These are phyloP conservation scores for Bryoerythrophyllum caledonicum DNA, from an alignment of 225 moss, liverwort and hornwort genomes.

Conservation along the genomic window DNA sequence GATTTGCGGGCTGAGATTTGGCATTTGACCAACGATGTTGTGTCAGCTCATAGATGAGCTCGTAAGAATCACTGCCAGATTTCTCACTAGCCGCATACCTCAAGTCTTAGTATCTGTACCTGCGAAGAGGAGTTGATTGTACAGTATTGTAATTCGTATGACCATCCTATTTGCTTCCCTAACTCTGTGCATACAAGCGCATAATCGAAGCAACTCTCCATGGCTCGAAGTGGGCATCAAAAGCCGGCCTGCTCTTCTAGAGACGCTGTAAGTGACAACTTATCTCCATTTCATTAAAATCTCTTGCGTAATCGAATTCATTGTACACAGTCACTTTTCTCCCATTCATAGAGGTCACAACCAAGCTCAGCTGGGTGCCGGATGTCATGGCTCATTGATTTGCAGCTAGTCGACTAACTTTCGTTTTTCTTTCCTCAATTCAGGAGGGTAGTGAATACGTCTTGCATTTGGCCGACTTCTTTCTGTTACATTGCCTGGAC, in stretches of 20 bases:
- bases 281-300: neutral
- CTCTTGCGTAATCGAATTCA: neutral
- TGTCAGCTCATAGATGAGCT: neutral
- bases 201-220: neutral
- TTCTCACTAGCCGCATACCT: neutral
- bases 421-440: too few relatives aligned
- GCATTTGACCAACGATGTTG: neutral
- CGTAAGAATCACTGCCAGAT: neutral
- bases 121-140: neutral
- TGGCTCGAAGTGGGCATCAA: conserved; percentile 8
- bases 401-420: too few relatives aligned
- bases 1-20: neutral
- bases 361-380: neutral
- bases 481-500: too few relatives aligned
- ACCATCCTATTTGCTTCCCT: neutral
- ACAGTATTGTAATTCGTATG: neutral
- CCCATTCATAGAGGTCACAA: neutral
- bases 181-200: neutral
- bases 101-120: neutral
- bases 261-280: conserved; percentile 11
- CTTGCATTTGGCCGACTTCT: too few relatives aligned
- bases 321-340: neutral
- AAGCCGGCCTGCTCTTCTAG: conserved; percentile 20
- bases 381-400: too few relatives aligned
- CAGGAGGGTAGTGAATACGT: too few relatives aligned